Conservation (phyloP, 306 rosid genomes). For the Fragaria vesca region DNA sequence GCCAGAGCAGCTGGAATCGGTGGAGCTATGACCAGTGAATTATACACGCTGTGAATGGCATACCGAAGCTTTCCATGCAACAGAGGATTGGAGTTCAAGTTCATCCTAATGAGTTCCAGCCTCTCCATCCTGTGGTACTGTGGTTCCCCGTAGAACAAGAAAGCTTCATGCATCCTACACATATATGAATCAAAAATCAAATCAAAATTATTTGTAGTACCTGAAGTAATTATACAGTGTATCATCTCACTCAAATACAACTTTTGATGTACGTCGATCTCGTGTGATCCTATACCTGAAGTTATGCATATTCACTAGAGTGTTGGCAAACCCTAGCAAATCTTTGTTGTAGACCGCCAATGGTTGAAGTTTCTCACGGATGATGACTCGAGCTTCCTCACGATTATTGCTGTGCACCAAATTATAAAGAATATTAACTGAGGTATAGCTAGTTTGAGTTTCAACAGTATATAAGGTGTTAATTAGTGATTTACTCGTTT, state of each 20-base stretch:
- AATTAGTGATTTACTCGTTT: conserved; percentile 6
- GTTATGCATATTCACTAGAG: background rate
- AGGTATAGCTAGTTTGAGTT: background rate
- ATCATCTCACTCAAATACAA: background rate
- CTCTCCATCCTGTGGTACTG: conserved; percentile 8
- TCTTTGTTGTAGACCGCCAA: background rate
- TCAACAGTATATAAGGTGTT: background rate
- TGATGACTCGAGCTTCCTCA: background rate
- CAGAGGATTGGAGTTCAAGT: background rate
- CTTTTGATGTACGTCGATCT: background rate
- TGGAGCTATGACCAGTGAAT: background rate
- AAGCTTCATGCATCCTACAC: background rate
- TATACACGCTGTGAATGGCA: background rate
- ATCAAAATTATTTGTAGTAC: background rate
- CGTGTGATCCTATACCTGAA: background rate
- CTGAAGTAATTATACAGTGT: background rate
- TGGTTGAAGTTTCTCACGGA: background rate
- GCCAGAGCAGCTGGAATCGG: background rate
- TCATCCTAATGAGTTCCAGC: background rate
- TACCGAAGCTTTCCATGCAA: background rate
- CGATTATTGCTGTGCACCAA: background rate
- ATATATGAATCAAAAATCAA: background rate
- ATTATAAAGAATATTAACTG: background rate
- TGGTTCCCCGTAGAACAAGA: background rate
- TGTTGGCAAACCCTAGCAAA: background rate